A percentile compares a stretch with the other conserved stretches of the same genome.
These are phyloP conservation scores for Linnemannia elongata DNA, from an alignment of 192 early-diverging fungal species.

Conservation along the genomic window DNA sequence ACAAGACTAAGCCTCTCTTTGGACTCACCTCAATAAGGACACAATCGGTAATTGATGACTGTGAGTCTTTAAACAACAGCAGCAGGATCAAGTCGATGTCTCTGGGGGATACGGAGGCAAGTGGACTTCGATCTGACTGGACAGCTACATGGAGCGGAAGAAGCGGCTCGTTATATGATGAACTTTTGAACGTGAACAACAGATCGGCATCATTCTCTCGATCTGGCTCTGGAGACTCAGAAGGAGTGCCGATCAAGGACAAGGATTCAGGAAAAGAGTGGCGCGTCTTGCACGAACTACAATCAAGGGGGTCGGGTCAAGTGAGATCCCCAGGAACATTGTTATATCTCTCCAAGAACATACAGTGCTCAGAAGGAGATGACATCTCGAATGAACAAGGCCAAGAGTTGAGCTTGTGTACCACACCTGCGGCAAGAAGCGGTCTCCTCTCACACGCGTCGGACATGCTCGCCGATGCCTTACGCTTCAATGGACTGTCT, in stretches of 20 bases:
- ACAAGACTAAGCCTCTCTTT: constrained; percentile 30
- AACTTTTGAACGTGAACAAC: neutral
- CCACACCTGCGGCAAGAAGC: neutral
- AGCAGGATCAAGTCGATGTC: neutral
- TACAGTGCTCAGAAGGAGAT: neutral
- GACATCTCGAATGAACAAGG: neutral
- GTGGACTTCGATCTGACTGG: neutral
- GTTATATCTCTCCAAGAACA: neutral
- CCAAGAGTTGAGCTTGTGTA: neutral
- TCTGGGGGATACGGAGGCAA: neutral
- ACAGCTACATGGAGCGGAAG: neutral
- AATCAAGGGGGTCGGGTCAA: neutral
- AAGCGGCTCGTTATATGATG: neutral
- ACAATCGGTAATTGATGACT: neutral
- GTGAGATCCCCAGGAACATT: neutral
- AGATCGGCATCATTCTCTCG: neutral
- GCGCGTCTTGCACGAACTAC: neutral
- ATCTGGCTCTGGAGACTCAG: neutral
- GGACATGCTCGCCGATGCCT: neutral
- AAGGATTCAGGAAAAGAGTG: neutral
- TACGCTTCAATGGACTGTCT: neutral
- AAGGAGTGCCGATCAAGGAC: neutral
- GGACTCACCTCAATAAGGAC: neutral
- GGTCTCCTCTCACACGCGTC: neutral
- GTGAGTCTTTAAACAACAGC: neutral